Base-by-base conservation (phyloP, 1,284 basidiomycete genomes). In the Puccinia horiana region DNA sequence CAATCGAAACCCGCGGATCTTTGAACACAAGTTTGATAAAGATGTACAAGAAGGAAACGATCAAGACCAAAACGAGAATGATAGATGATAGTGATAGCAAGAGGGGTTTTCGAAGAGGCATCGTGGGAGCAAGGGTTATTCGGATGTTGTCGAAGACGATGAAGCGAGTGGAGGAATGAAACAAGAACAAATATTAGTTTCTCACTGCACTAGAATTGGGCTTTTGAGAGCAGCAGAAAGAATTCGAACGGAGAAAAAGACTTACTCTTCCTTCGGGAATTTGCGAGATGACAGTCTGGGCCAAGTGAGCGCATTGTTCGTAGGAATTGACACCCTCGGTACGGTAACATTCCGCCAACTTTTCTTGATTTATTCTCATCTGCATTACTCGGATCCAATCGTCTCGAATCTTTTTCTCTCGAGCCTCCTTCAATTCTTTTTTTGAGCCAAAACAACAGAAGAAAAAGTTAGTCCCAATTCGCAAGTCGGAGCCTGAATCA, bases 301-400 rank as follows among this genome's bases (percentile, higher is more conserved):
- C 79, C 29, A 81, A 58, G 44, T 81, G 79, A n/a, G 79, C 79
- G 49, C 79, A 81, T 75, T 81, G 79, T 54, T 81, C 79, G 35
- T 74, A 81, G 14, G 79, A 81, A 26, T 81, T 81, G n/a, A 81
- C 79, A n/a, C 79, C 79, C 54, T 81, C 79, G 26, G 79, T 81
- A 29, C 79, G 79, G 49, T 81, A 81, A 40, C 79, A 81, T 75
- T 81, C 72, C n/a, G 79, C 69, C 52, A 81, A 47, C 70, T 74
- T 81, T 47, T 81, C 79, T 47, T 63, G 69, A 32, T 63, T 81
- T 12, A 81, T 81, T 54, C 47, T 35, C 70, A 74, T 74, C 58
- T 81, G 42, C 79, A 81, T 81, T 29, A 81, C 79, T 40, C 79
- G 79, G 20, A 81, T 81, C 79, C 79, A 81, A 61, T 81, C 72